Base-by-base conservation (phyloP, 1,139 yeast species). In the Ogataea hybrid region DNA sequence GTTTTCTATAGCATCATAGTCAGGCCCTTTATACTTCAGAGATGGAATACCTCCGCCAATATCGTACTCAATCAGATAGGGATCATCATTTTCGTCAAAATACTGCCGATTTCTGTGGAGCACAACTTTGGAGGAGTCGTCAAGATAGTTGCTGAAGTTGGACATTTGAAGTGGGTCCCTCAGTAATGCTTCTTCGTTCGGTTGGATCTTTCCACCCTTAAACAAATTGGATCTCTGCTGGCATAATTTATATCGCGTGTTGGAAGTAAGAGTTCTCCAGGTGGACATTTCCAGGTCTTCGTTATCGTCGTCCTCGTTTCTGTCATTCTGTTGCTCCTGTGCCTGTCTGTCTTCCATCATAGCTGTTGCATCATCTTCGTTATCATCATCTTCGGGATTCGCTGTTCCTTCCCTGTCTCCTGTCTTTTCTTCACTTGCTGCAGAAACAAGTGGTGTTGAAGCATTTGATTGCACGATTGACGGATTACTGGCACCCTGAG, bases 191-290 rank as follows among this genome's bases (percentile, higher is more conserved):
- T 76, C 81, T 0, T 86, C 81, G 39, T 86, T 81, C 5, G 72
- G 64, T 48, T 83, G 83, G 10, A 90, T 62, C 44, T 70, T 73
- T 50, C 70, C 66, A 14, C 75, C 72, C 28, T 73, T 76, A 54
- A 90, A 89, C 38, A 88, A 65, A 6, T 73, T 78, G 0, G 88
- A 73, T 54, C 97, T 74, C 43, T 75, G 74, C 25, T 80, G 67
- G 59, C 96, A 83, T 48, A 86, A 77, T 44, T 83, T 79, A 7
- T 94, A 87, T 44, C 96, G 69, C 0, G 86, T 77, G 47, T 83
- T 84, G 0, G 96, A 86, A 1, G 95, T 87, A 16, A n/a, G n/a
- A n/a, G n/a, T n/a, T n/a, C 84, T 84, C 96, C 96, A 89, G 0
- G 88, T 80, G 44, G 84, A 84, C 37, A 79, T 63, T 57, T 86